These are phyloP conservation scores for Cudoniella acicularis DNA, from an alignment of 495 filamentous ascomycete genomes.

Conservation along the genomic window DNA sequence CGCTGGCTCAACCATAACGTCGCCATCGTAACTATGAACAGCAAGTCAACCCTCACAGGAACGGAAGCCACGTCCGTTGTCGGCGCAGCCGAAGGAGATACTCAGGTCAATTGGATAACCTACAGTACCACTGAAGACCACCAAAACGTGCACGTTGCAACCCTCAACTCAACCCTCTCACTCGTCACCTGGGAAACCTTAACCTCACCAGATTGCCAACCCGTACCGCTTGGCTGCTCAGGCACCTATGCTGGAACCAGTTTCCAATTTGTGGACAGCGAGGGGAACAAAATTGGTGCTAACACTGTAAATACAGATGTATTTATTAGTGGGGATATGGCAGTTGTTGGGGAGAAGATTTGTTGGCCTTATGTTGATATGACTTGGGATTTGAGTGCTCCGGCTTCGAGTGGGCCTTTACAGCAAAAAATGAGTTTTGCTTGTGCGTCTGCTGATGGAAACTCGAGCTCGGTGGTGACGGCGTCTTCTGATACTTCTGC, in stretches of 20 bases:
- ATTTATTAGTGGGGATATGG: slow-evolving; percentile 52
- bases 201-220: slow-evolving; percentile 41
- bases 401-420: slow-evolving; percentile 22
- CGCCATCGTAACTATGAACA: slow-evolving; percentile 41
- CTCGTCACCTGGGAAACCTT: slow-evolving; percentile 54
- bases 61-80: slow-evolving; percentile 42
- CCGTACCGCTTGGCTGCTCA: slow-evolving; percentile 48
- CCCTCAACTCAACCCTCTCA: slow-evolving; percentile 40
- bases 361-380: slow-evolving; percentile 56
- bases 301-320: slow-evolving; percentile 30
- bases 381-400: slow-evolving; percentile 35
- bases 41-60: slow-evolving; percentile 48
- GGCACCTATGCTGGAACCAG: slow-evolving; percentile 46
- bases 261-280: slow-evolving; percentile 45
- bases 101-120: slow-evolving; percentile 50
- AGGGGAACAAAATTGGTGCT: slow-evolving; percentile 39
- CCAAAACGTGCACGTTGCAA: slow-evolving; percentile 49
- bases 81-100: slow-evolving; percentile 45
- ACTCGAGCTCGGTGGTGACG: neutral
- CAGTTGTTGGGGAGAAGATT: slow-evolving; percentile 41
- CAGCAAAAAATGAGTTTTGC: slow-evolving; percentile 44
- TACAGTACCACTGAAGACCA: slow-evolving; percentile 39
- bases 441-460: slow-evolving; percentile 21
- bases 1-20: slow-evolving; percentile 49
- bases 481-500: neutral